Conservation (phyloP, 495 filamentous ascomycete genomes). For the Penicillium angulare region DNA sequence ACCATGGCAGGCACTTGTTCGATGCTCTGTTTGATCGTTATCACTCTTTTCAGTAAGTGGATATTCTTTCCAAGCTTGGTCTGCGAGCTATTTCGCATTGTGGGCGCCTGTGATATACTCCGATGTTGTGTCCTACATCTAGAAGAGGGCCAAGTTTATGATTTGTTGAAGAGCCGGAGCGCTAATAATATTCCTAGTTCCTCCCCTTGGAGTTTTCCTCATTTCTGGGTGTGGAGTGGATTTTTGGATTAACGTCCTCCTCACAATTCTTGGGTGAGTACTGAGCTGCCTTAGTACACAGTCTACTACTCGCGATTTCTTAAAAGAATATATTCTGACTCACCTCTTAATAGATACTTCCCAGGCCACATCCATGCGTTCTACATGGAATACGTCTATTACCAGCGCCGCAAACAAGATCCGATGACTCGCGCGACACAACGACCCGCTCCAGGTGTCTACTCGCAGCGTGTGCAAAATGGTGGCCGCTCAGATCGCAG, state of each 20-base stretch:
- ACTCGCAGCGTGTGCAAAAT: conserved; percentile 72
- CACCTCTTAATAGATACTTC: conserved; percentile 52
- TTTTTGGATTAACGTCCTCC: conserved; percentile 61
- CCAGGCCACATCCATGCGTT: conserved; percentile 88
- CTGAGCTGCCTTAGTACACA: too few relatives aligned
- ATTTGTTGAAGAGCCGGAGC: too few relatives aligned
- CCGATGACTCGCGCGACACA: conserved; percentile 46
- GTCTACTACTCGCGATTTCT: too few relatives aligned
- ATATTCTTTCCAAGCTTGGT: background rate
- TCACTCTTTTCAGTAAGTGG: conserved; percentile 57
- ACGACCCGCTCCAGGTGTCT: conserved; percentile 68
- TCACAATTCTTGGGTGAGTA: conserved; percentile 60
- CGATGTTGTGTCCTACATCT: too few relatives aligned
- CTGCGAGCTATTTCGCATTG: too few relatives aligned
- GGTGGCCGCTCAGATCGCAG: conserved; percentile 53
- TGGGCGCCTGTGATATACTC: too few relatives aligned
- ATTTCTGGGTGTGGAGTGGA: conserved; percentile 64
- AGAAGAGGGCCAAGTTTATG: too few relatives aligned
- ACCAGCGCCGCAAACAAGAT: conserved; percentile 61
- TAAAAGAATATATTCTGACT: too few relatives aligned
- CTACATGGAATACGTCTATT: conserved; percentile 89
- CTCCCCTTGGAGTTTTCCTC: conserved; percentile 62
- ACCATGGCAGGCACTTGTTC: conserved; percentile 39
- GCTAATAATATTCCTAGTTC: conserved; percentile 45
- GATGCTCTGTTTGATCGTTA: conserved; percentile 50